Evolutionary conservation across 768 basidiomycete genomes (phyloP).

Genomic region (Neoboletus magnificus): DNA sequence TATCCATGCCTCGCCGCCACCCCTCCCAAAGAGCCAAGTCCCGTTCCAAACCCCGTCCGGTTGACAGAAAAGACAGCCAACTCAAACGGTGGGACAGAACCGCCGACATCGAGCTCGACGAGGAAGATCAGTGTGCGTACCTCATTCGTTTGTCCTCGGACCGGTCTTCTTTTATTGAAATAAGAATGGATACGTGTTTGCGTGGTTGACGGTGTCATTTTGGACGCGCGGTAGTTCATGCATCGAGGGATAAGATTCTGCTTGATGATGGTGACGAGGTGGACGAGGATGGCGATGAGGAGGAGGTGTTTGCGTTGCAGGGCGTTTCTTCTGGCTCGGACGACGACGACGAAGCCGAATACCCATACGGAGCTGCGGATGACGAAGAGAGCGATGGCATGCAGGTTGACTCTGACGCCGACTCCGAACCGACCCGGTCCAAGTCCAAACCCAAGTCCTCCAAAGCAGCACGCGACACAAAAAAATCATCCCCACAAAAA

Average conservation of each 20-base stretch:
- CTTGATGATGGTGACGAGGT: constrained; percentile 57
- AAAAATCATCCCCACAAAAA: constrained; percentile 7
- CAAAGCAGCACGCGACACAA: constrained; percentile 10
- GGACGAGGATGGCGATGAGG: constrained; percentile 55
- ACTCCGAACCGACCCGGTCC: background rate
- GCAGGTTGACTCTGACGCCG: constrained; percentile 15
- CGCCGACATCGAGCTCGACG: constrained; percentile 70
- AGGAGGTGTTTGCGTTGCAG: constrained; percentile 78
- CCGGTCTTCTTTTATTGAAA: background rate
- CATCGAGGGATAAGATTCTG: constrained; percentile 70
- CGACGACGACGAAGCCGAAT: constrained; percentile 41
- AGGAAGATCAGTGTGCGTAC: constrained; percentile 72
- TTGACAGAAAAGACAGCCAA: constrained; percentile 49
- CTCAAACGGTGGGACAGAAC: constrained; percentile 65
- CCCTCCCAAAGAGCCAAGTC: constrained; percentile 35
- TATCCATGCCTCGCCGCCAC: constrained; percentile 47
- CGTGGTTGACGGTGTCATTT: background rate
- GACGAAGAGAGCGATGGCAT: constrained; percentile 20
- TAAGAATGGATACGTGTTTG: background rate
- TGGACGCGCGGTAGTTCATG: constrained; percentile 52
- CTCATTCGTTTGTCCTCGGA: background rate
- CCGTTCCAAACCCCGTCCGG: constrained; percentile 40
- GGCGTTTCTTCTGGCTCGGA: constrained; percentile 42
- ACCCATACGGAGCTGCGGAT: constrained; percentile 15
- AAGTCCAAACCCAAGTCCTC: constrained; percentile 13